phyloP scores from a whole-genome alignment of 306 rosid genomes.

The Cicer bijugum region DNA sequence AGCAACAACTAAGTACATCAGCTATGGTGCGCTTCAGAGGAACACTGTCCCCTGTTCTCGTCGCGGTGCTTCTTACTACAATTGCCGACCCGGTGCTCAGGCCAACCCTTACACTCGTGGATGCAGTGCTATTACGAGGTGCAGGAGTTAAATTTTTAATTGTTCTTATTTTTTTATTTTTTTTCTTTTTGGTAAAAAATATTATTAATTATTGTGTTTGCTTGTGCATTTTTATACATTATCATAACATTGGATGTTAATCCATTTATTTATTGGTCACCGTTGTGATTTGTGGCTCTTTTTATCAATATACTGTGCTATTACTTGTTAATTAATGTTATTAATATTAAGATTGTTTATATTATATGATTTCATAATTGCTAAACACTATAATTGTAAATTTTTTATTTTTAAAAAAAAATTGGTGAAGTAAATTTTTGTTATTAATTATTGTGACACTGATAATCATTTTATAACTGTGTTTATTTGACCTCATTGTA shows the following conservation, averaged over 20 bases:
- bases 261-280: constrained; percentile 30
- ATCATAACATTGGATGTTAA: constrained; percentile 32
- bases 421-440: no score
- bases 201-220: constrained; percentile 44
- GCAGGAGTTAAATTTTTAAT: constrained; percentile 66
- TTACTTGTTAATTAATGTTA: background rate
- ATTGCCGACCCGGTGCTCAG: constrained; percentile 88
- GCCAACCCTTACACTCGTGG: constrained; percentile 91
- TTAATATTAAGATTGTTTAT: background rate
- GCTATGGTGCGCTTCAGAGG: constrained; percentile 97
- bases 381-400: no score
- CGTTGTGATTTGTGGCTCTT: constrained; percentile 33
- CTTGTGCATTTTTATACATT: constrained; percentile 61
- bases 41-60: constrained; percentile 96
- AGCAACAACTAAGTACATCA: constrained; percentile 78
- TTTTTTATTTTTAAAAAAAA: no score
- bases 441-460: no score
- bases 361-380: no score
- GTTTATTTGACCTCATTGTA: no score
- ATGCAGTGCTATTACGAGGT: constrained; percentile 89
- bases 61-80: constrained; percentile 91
- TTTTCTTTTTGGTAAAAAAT: background rate
- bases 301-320: constrained; percentile 24
- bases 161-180: no score
- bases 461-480: no score